Percentiles rank a stretch among this genome's conserved stretches.
Conservation (phyloP, 202 grass and related monocot genomes). For the Carex arenaria region DNA sequence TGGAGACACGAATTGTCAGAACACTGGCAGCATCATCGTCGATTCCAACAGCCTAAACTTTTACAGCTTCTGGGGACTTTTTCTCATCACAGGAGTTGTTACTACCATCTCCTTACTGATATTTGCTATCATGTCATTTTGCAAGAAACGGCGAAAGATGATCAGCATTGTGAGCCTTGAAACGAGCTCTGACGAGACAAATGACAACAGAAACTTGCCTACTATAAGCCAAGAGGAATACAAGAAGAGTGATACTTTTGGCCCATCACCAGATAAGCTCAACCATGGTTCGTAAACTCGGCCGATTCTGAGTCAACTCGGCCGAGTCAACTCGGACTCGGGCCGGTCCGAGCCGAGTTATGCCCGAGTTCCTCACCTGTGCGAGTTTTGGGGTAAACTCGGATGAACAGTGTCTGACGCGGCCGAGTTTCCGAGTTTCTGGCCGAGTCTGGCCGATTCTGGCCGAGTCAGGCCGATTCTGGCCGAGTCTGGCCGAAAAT, state of each 20-base stretch:
- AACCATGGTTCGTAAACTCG: too few species aligned
- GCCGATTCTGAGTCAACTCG: too few species aligned
- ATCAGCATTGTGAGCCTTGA: neutral
- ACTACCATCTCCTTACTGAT: constrained; percentile 26
- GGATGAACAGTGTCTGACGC: too few species aligned
- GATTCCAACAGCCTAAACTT: constrained; percentile 35
- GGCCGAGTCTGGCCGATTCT: too few species aligned
- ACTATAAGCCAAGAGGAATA: neutral
- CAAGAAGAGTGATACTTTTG: neutral
- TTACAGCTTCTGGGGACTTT: constrained; percentile 47
- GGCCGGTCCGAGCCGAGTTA: too few species aligned
- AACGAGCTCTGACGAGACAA: neutral
- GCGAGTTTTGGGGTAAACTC: too few species aligned
- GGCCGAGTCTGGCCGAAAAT: too few species aligned
- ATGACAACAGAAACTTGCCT: neutral
- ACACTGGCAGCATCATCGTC: neutral
- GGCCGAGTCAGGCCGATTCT: too few species aligned
- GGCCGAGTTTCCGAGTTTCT: too few species aligned
- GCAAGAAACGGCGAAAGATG: neutral
- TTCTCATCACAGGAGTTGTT: constrained; percentile 44
- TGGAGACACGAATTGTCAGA: constrained; percentile 11
- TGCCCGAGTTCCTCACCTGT: too few species aligned
- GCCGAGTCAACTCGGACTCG: too few species aligned
- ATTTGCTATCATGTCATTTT: constrained; percentile 15
- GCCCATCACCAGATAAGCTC: neutral